Evolutionary conservation across 2,329 filamentous ascomycete genomes (phyloP), one percentile per base, ranked within the genome.

Genomic region (Stemphylium beticola): DNA sequence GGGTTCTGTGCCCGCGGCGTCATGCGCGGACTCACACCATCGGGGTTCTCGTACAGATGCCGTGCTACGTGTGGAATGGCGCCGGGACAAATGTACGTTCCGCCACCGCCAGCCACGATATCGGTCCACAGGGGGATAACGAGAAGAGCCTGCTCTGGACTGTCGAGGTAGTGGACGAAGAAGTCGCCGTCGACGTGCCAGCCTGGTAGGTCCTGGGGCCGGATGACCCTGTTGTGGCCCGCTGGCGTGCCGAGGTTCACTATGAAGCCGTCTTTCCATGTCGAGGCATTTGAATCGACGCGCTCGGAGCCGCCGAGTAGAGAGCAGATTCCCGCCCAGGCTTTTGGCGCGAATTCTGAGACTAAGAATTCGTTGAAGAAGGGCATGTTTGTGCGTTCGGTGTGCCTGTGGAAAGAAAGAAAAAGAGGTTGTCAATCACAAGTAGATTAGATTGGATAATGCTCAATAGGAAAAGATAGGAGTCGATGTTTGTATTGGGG

Each of bases 161-260:
- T 87, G 68, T 90, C 87, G 32, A 91, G 82, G 61, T 87, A 91
- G 75, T 90, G 87, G 4, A 87, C 80, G 69, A 90, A 90, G 72
- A 89, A 90, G 62, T 90, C 87, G 8, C 87, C 87, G 72, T 90
- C 87, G 15, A 88, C 85, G 72, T 90, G 87, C 87, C 87, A 90
- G 18, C 78, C 78, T 7, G 77, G 66, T 18, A 89, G 75, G 0
- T 84, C 79, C 45, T 81, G 77, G 0, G 85, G 85, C 32, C 78
- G 73, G 3, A 81, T 72, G 8, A 79, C 77, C 44, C 77, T 78
- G 4, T 82, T 81, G 55, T 84, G 82, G 42, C 76, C 76, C 45
- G 79, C 68, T 1, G 71, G 68, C 2, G 80, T 84, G 11, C 88
- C 88, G 7, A 90, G 79, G 72, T 90, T 90, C 36, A 90, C 86